Base-by-base conservation (phyloP, 1,284 basidiomycete genomes). In the Austroboletus novae-zelandiae region DNA sequence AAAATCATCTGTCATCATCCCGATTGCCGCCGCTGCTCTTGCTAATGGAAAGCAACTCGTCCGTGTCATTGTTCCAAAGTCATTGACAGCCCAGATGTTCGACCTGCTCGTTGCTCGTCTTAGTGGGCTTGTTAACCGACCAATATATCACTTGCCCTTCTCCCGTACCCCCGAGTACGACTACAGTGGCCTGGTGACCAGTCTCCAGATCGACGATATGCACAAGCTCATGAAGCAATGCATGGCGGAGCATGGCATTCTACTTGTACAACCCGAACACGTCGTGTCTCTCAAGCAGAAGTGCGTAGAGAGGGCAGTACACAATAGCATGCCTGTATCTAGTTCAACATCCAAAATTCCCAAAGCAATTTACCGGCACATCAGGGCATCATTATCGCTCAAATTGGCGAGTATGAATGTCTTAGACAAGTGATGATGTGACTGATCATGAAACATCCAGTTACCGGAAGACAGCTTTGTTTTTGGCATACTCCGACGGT, bases 1-100 rank as follows among this genome's bases (percentile, higher is more conserved):
- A 3, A 81, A 81, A 52, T 76, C 79, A 0, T 76, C 77, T 0
- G 78, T 80, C 2, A 80, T 81, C 23, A 70, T 76, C 0, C 79
- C 80, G 1, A 62, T 81, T 20, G 64, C 71, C 20, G 63, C 72
- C 0, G 59, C 70, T 0, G 52, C 66, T 7, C 60, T 80, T 7
- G 74, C 79, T 0, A 63, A 79, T 53, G 70, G 74, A 2, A 40
- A 64, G 10, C 71, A 64, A 20, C 58, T 81, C 4, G 72, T 73
- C 9, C 70, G 79, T 5, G 71, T 81, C 3, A 60, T 80, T 4
- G 73, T 78, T 18, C 69, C 78, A 9, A 80, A 79, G 47, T 61
- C 75, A 0, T 62, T 77, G 4, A 59, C 62, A 2, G 51, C 54
- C 0, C 73, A 75, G 45, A 81, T 78, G 77, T 80, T 79, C 55